Evolutionary conservation across 768 basidiomycete species (phyloP).

Genomic region (Rhodocollybia butyracea): DNA sequence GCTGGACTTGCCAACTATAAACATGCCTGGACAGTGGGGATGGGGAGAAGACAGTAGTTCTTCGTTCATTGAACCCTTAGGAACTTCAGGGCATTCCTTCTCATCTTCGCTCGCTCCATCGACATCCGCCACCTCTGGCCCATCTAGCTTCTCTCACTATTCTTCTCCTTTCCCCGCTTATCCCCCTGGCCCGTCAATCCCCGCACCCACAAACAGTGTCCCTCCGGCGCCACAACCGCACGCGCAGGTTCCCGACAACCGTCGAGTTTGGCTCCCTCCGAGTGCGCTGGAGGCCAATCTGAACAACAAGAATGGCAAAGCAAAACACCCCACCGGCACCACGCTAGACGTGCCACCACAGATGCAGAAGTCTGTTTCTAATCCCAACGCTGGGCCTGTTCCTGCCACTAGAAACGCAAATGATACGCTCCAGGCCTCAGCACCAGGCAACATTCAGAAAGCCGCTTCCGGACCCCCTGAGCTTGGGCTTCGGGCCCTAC

Average conservation of each 20-base stretch:
- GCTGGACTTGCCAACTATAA: neutral
- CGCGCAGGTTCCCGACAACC: neutral
- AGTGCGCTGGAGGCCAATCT: neutral
- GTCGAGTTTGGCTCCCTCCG: constrained; percentile 7
- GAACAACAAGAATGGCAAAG: neutral
- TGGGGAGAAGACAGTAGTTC: neutral
- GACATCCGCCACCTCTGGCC: neutral
- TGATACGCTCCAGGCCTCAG: neutral
- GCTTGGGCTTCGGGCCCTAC: neutral
- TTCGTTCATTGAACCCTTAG: neutral
- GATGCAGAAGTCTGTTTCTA: neutral
- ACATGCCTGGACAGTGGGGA: constrained; percentile 5
- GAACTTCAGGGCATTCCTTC: neutral
- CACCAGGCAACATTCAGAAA: neutral
- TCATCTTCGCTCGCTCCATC: neutral
- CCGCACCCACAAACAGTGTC: neutral
- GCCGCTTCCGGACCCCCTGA: neutral
- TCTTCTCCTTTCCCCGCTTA: no score
- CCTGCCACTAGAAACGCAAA: neutral
- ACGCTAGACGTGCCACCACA: neutral
- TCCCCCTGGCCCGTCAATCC: no score
- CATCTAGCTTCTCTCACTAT: no score
- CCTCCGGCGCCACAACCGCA: neutral
- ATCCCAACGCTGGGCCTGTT: neutral
- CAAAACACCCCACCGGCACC: neutral